phyloP scores from a whole-genome alignment of 2,329 filamentous ascomycete species.

The Catunica adiposa region DNA sequence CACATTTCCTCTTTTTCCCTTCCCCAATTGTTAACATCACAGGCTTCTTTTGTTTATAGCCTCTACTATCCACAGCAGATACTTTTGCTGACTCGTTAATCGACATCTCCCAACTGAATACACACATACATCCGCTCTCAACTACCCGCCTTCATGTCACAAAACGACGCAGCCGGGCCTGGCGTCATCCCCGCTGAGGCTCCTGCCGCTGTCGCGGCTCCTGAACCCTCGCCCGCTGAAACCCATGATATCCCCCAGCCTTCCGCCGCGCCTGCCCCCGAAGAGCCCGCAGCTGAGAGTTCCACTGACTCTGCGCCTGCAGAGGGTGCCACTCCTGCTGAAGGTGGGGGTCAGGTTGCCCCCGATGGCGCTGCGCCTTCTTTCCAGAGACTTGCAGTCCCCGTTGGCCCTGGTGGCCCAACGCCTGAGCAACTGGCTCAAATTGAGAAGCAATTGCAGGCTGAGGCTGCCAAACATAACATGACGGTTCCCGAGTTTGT shows the following conservation, averaged over 20 bases:
- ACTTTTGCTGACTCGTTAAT: too few relatives aligned
- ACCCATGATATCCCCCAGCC: background rate
- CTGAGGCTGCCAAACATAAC: constrained; percentile 69
- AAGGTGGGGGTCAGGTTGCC: background rate
- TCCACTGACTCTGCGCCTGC: background rate
- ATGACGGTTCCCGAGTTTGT: constrained; percentile 77
- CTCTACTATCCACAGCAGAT: too few relatives aligned
- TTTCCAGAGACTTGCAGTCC: constrained; percentile 15
- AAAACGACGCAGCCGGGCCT: background rate
- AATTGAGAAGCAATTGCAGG: constrained; percentile 69
- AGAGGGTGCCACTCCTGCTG: background rate
- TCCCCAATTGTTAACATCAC: background rate
- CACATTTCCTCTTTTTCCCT: background rate
- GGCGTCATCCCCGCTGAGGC: background rate
- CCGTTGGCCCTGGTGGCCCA: constrained; percentile 32
- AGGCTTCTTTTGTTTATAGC: background rate
- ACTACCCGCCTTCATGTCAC: background rate
- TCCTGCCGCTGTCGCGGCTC: background rate
- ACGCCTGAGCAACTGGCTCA: constrained; percentile 69
- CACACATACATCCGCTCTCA: background rate
- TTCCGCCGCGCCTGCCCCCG: background rate
- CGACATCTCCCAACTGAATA: too few relatives aligned
- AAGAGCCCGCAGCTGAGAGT: background rate
- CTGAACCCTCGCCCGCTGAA: background rate
- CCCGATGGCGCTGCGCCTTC: background rate